Base-by-base conservation (phyloP, 805 yeast species). In the Teunomyces cretensis region DNA sequence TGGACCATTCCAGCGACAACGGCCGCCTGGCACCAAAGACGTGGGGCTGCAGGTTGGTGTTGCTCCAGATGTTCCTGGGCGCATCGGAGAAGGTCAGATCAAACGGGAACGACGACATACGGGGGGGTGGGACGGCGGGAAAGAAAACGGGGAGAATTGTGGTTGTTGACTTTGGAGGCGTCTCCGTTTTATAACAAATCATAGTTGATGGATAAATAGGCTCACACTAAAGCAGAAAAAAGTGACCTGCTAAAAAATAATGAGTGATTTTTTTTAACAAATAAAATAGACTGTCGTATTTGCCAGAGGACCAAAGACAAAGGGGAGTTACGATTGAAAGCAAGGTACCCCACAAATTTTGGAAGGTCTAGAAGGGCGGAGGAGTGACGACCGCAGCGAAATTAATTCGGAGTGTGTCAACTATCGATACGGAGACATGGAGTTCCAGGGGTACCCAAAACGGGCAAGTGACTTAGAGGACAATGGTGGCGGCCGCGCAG, bases 161-260 rank as follows among this genome's bases (percentile, higher is more conserved):
- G n/a, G 15, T 8, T 12, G 9, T 13, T n/a, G 12, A 19, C 12
- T 22, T 22, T 35, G 28, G 17, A 22, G 11, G 14, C 11, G 38
- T n/a, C 38, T 35, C 38, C 38, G 27, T 35, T 35, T 35, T 35
- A 19, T 35, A n/a, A 35, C 19, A 24, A 35, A 35, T n/a, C 13
- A 15, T 16, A 33, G 36, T 33, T 33, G 36, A 19, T 33, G 11
- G 36, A 15, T 33, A 33, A 33, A 33, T 33, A 33, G 22, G 36
- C 36, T 33, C 36, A 33, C 36, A 17, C 36, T 14, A 9, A 19
- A 14, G 38, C 26, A 35, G 38, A 35, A 35, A 35, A 35, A 35
- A 7, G 38, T 35, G 38, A 35, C 38, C 38, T 35, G 38, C 28
- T 35, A 35, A 35, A 35, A 35, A 35, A 35, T 35, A 35, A 22